Evolutionary conservation across 139 green algal genomes (phyloP).

Genomic region (Eudorina sp.): DNA sequence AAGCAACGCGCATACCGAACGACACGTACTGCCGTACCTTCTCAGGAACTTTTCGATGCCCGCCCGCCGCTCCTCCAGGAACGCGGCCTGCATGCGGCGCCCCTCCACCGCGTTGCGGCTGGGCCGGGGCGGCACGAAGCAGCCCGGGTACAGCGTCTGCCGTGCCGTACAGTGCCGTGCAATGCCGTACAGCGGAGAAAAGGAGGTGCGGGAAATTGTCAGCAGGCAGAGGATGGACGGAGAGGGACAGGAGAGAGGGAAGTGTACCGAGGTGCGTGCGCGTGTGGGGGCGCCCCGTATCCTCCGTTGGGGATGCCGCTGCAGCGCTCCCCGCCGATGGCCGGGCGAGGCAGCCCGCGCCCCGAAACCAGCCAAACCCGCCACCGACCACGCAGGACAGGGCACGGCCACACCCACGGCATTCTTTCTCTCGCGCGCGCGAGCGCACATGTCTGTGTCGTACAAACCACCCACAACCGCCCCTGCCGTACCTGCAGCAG

Average conservation of each 20-base stretch:
- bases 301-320: too few relatives aligned
- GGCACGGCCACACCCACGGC: too few relatives aligned
- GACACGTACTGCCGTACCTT: constrained; percentile 2
- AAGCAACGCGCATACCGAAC: background rate
- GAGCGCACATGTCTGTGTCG: too few relatives aligned
- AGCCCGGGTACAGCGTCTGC: constrained; percentile 68
- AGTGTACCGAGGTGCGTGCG: too few relatives aligned
- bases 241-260: background rate
- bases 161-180: too few relatives aligned
- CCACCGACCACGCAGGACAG: too few relatives aligned
- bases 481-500: constrained; percentile 15
- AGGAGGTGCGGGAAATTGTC: background rate
- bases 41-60: constrained; percentile 88
- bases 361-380: too few relatives aligned
- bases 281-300: too few relatives aligned
- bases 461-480: too few relatives aligned
- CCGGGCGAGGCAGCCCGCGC: too few relatives aligned
- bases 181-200: background rate
- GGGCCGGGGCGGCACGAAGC: constrained; percentile 82
- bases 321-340: too few relatives aligned
- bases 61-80: constrained; percentile 82
- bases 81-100: constrained; percentile 70
- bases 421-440: too few relatives aligned
- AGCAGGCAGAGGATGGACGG: background rate
- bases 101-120: constrained; percentile 81